A percentile compares a stretch with the other conserved stretches of the same genome.
phyloP scores from a whole-genome alignment of 176 grass and related monocot genomes.

The Hordeum marinum region DNA sequence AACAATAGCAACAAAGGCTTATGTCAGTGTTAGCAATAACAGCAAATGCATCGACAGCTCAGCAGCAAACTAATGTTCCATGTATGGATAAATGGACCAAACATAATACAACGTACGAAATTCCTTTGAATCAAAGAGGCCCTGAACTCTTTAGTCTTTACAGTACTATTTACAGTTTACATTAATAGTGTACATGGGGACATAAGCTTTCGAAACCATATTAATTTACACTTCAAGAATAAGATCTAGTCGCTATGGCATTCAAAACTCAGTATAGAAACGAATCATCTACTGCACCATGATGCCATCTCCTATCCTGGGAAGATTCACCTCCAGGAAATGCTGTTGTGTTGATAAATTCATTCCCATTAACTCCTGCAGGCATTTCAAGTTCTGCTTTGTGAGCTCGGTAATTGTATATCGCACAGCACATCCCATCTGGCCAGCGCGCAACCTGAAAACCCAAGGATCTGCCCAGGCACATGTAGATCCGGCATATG shows the following conservation, averaged over 20 bases:
- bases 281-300: not conserved
- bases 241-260: not conserved
- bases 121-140: not conserved
- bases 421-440: not conserved
- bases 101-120: not conserved
- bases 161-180: not conserved
- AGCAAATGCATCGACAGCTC: not conserved
- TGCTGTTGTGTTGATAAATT: not conserved
- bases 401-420: not conserved
- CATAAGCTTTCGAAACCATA: not conserved
- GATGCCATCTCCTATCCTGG: not conserved
- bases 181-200: not conserved
- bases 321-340: not conserved
- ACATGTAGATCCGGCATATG: not conserved
- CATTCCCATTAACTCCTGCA: not conserved
- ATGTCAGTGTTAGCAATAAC: not conserved
- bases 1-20: not conserved
- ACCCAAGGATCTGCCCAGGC: slow-evolving; percentile 13
- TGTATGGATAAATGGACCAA: not conserved
- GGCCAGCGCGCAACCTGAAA: not conserved
- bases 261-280: not conserved
- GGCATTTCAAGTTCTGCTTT: not conserved
- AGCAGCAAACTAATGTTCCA: not conserved
- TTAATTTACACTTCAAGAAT: slow-evolving; percentile 14
- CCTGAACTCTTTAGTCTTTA: not conserved